phyloP scores from a whole-genome alignment of 2,329 filamentous ascomycete genomes.

The Trichoderma sp. region DNA sequence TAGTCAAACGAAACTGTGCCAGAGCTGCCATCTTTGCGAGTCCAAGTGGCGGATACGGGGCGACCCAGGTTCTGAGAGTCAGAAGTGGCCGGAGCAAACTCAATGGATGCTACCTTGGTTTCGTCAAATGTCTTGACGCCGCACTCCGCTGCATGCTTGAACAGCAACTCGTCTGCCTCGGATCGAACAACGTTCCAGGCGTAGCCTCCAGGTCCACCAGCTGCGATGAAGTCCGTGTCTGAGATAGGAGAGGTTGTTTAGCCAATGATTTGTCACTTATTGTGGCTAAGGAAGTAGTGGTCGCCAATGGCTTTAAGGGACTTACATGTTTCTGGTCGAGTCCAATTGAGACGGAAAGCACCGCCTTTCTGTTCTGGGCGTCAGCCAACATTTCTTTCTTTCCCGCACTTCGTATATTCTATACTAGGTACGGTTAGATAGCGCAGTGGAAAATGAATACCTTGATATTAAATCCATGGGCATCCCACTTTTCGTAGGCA shows the following conservation, averaged over 20 bases:
- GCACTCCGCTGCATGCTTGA: conserved; percentile 40
- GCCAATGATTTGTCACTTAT: not conserved
- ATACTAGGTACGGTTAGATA: not conserved
- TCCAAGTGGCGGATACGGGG: conserved; percentile 39
- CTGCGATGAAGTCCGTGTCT: conserved; percentile 45
- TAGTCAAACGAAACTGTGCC: conserved; percentile 47
- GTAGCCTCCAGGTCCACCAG: conserved; percentile 38
- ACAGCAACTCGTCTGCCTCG: conserved; percentile 45
- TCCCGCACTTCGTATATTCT: too few species aligned
- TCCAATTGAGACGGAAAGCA: conserved; percentile 38
- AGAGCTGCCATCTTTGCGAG: conserved; percentile 33
- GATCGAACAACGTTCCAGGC: conserved; percentile 49
- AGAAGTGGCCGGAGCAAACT: conserved; percentile 28
- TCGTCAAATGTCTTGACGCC: conserved; percentile 37
- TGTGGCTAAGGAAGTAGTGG: not conserved
- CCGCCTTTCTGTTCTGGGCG: conserved; percentile 31
- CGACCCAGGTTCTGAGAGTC: conserved; percentile 27
- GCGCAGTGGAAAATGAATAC: conserved; percentile 19
- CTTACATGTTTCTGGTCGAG: conserved; percentile 35
- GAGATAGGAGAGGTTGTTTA: not conserved
- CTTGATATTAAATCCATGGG: conserved; percentile 43
- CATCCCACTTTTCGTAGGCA: conserved; percentile 39
- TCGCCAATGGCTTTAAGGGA: not conserved
- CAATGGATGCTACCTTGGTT: conserved; percentile 35
- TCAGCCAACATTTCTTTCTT: not conserved